Base-by-base conservation (phyloP, 2,329 filamentous ascomycete genomes). In the Exophiala sp. region DNA sequence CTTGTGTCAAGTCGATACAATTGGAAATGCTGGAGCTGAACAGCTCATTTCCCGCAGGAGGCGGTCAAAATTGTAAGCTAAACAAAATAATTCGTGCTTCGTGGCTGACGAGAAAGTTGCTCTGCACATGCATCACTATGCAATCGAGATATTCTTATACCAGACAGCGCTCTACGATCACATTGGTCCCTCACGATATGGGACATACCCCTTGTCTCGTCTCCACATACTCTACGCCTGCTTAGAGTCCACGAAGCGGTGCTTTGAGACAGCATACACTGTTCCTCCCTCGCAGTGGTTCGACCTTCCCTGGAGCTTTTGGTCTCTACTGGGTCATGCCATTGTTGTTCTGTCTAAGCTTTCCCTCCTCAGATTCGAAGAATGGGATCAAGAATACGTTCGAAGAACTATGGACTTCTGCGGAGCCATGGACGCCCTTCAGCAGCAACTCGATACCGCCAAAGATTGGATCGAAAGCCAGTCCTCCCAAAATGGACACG, bases 181-280 rank as follows among this genome's bases (percentile, higher is more conserved):
- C 2, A 72, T 75, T 0, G 68, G 79, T 1, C 72, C 72, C 0
- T 63, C 69, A 0, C 63, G 71, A 2, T 69, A 70, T 2, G 70
- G 70, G 11, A 50, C 58, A 16, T 53, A 62, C 2, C 67, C 68
- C 1, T 66, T 74, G 0, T 74, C 75, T 0, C 71, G 73, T 0
- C 68, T 81, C 2, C 77, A 81, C 51, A 68, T 73, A 1, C 73
- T 83, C 10, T 79, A 77, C 57, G 73, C 73, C 21, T 75, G 77
- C 3, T 74, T 75, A 40, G 67, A 69, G 10, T 75, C 79, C 1
- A 63, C 81, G 0, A 74, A 71, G 38, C 64, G 66, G 0, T 83
- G 77, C 68, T 81, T 82, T 45, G 72, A 78, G 2, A 69, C 69
- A 41, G 78, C 77, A 71, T 68, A 78, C 1, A 64, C 69, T 0